Evolutionary conservation across 192 early-diverging fungal genomes (phyloP).

Genomic region (Coemansia sp.): DNA sequence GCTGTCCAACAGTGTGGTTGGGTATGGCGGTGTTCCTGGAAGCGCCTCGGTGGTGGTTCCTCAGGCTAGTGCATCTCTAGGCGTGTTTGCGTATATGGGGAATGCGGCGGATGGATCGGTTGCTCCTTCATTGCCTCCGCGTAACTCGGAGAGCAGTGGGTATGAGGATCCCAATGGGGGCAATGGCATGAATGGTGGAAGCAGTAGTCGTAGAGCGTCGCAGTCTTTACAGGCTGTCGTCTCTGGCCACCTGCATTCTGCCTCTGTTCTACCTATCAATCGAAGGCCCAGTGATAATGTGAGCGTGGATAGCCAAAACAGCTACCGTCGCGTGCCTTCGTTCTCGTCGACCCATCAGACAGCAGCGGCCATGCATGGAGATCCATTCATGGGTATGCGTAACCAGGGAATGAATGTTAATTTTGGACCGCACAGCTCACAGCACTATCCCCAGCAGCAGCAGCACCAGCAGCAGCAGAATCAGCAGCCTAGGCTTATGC

Average conservation of each 20-base stretch:
- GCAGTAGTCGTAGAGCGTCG: constrained; percentile 4
- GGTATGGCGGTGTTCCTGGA: too few species aligned
- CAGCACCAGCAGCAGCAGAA: not conserved
- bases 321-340: not conserved
- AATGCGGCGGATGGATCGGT: not conserved
- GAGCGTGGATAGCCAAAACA: constrained; percentile 2
- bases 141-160: constrained; percentile 28
- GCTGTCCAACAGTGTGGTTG: too few species aligned
- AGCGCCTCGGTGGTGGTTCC: not conserved
- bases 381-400: too few species aligned
- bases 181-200: constrained; percentile 1
- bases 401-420: too few species aligned
- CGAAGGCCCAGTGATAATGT: constrained; percentile 15
- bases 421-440: not conserved
- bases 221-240: not conserved
- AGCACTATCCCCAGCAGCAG: not conserved
- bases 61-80: not conserved
- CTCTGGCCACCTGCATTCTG: not conserved
- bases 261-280: not conserved
- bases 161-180: too few species aligned
- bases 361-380: too few species aligned
- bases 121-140: not conserved
- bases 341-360: too few species aligned
- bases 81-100: constrained; percentile 2
- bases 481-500: constrained; percentile 14